A percentile compares a stretch with the other conserved stretches of the same genome.
Conservation (phyloP, 2,329 filamentous ascomycete genomes). For the Clonostachys rhizophaga region DNA sequence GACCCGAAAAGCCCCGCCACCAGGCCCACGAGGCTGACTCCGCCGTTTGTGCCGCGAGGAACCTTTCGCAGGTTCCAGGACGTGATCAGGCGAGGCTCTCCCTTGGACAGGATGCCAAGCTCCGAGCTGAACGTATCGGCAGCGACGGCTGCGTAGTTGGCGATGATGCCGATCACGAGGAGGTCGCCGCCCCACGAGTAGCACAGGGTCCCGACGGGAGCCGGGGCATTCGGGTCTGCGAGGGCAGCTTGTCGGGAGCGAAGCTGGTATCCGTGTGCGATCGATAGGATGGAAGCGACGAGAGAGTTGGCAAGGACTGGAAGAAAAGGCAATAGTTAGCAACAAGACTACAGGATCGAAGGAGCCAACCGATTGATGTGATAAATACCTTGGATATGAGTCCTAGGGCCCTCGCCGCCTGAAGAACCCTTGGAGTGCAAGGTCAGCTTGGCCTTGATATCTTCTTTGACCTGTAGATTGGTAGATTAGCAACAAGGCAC, state of each 20-base stretch:
- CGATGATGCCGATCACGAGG: slow-evolving; percentile 60
- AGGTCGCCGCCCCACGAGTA: slow-evolving; percentile 59
- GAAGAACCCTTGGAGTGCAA: slow-evolving; percentile 67
- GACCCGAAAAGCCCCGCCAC: slow-evolving; percentile 71
- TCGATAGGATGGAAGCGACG: slow-evolving; percentile 62
- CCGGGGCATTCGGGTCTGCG: slow-evolving; percentile 17
- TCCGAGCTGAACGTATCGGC: slow-evolving; percentile 96
- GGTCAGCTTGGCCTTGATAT: slow-evolving; percentile 78
- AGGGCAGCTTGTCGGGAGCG: slow-evolving; percentile 36
- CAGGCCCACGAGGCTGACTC: slow-evolving; percentile 74
- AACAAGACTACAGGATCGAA: not conserved
- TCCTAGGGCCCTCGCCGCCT: slow-evolving; percentile 78
- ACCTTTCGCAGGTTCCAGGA: slow-evolving; percentile 72
- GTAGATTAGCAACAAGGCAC: slow-evolving; percentile 6
- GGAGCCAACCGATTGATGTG: slow-evolving; percentile 4
- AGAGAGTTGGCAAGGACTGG: slow-evolving; percentile 80
- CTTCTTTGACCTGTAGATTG: slow-evolving; percentile 68
- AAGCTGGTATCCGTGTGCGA: slow-evolving; percentile 59
- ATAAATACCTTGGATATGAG: slow-evolving; percentile 68
- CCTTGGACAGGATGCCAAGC: slow-evolving; percentile 80
- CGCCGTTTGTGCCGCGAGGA: slow-evolving; percentile 89
- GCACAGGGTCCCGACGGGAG: slow-evolving; percentile 40
- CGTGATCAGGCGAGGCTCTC: slow-evolving; percentile 79
- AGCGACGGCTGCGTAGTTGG: slow-evolving; percentile 86
- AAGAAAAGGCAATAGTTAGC: not conserved